These are phyloP conservation scores for Hymenotorrendiella dingleyae DNA, from an alignment of 2,329 filamentous ascomycete genomes.

Conservation along the genomic window DNA sequence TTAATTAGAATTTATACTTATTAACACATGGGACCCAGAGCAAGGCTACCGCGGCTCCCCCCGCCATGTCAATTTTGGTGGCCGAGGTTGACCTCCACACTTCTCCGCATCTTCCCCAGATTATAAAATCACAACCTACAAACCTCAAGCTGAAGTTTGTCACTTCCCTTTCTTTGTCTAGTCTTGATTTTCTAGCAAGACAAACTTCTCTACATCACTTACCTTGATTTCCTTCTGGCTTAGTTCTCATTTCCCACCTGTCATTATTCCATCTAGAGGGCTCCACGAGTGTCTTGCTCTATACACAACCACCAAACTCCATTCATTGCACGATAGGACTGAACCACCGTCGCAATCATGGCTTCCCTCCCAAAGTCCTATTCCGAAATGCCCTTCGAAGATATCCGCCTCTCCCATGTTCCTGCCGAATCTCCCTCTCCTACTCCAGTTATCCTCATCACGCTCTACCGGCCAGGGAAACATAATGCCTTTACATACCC, in stretches of 20 bases:
- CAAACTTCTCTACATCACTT: too few species aligned
- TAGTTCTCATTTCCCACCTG: too few species aligned
- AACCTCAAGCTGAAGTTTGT: not conserved
- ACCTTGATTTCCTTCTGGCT: too few species aligned
- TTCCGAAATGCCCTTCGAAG: slow-evolving; percentile 35
- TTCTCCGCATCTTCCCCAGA: not conserved
- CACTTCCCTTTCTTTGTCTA: not conserved
- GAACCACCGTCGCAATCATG: too few species aligned
- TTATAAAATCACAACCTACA: too few species aligned
- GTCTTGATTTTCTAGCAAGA: not conserved
- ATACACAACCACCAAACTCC: too few species aligned
- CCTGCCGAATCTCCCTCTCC: slow-evolving; percentile 45
- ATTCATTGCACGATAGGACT: too few species aligned
- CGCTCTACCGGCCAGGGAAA: slow-evolving; percentile 57
- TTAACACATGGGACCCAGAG: too few species aligned
- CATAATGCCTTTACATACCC: slow-evolving; percentile 64
- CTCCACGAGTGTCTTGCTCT: too few species aligned
- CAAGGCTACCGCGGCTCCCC: too few species aligned
- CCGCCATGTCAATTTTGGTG: not conserved
- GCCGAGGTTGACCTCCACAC: not conserved
- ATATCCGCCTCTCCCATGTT: slow-evolving; percentile 44
- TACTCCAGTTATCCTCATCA: slow-evolving; percentile 57
- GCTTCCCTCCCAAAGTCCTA: slow-evolving; percentile 37
- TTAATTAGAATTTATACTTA: too few species aligned
- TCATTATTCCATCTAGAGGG: too few species aligned